phyloP scores from a whole-genome alignment of 805 yeast genomes.

The Pichia gijzeniarum region DNA sequence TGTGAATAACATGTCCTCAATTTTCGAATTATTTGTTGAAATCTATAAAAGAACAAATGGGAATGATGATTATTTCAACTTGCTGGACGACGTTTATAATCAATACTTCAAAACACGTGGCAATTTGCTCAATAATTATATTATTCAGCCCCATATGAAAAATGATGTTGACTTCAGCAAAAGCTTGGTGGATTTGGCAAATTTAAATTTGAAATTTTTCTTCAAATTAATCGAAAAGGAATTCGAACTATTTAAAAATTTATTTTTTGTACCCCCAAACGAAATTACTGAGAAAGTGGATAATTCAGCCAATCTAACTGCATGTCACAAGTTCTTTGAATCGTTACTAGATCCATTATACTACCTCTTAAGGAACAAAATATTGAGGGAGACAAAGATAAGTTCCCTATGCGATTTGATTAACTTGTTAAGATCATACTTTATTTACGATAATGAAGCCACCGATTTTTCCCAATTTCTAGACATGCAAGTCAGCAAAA shows the following conservation, averaged over 20 bases:
- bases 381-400: conserved; percentile 67
- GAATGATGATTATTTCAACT: conserved; percentile 51
- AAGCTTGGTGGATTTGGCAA: conserved; percentile 54
- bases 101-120: conserved; percentile 57
- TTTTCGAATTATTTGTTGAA: conserved; percentile 19
- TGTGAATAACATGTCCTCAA: conserved; percentile 25
- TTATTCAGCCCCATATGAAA: conserved; percentile 24
- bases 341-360: conserved; percentile 71
- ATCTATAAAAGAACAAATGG: conserved; percentile 17
- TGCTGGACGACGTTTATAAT: conserved; percentile 57
- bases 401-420: conserved; percentile 68
- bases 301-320: conserved; percentile 27
- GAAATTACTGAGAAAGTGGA: conserved; percentile 16
- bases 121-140: conserved; percentile 38
- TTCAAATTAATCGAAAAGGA: conserved; percentile 59
- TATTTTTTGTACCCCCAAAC: conserved; percentile 37
- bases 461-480: conserved; percentile 11
- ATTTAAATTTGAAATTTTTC: conserved; percentile 54
- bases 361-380: conserved; percentile 56
- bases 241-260: conserved; percentile 45
- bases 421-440: conserved; percentile 58
- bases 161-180: conserved; percentile 21
- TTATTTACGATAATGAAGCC: conserved; percentile 47
- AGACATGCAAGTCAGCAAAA: conserved; percentile 16
- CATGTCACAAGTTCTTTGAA: conserved; percentile 53